A percentile compares a stretch with the other conserved stretches of the same genome.
Conservation (phyloP, 495 filamentous ascomycete genomes). For the Tetracladium marchalianum region DNA sequence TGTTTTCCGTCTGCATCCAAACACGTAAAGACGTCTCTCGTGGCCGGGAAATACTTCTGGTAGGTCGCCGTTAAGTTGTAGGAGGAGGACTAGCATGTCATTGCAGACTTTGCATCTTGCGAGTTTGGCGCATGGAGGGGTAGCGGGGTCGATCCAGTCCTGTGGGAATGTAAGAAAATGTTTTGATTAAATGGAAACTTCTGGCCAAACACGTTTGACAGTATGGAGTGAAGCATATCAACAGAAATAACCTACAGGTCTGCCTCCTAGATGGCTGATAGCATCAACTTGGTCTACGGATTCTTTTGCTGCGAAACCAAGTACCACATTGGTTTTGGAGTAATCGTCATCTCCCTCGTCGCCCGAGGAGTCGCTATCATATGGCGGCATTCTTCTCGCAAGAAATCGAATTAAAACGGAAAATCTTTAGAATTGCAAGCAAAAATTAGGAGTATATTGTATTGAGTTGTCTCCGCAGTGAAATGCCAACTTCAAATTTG, state of each 20-base stretch:
- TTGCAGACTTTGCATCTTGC: constrained; percentile 88
- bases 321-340: constrained; percentile 79
- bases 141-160: constrained; percentile 74
- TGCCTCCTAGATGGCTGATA: constrained; percentile 83
- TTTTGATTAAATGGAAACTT: not conserved
- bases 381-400: constrained; percentile 51
- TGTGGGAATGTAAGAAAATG: not conserved
- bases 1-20: constrained; percentile 64
- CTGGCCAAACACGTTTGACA: not conserved
- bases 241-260: constrained; percentile 51
- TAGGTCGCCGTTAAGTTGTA: constrained; percentile 87
- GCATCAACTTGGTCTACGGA: constrained; percentile 56
- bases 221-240: no score
- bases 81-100: constrained; percentile 66
- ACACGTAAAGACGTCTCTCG: constrained; percentile 79
- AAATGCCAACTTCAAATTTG: no score
- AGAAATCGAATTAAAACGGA: no score
- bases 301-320: constrained; percentile 82
- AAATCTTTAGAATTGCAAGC: no score
- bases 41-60: constrained; percentile 77
- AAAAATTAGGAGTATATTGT: no score
- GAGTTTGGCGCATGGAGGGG: constrained; percentile 65
- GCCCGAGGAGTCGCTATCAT: constrained; percentile 76
- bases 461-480: no score
- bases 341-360: constrained; percentile 58